These are phyloP conservation scores for Colletotrichum salicis DNA, from an alignment of 2,329 filamentous ascomycete species.

Conservation along the genomic window DNA sequence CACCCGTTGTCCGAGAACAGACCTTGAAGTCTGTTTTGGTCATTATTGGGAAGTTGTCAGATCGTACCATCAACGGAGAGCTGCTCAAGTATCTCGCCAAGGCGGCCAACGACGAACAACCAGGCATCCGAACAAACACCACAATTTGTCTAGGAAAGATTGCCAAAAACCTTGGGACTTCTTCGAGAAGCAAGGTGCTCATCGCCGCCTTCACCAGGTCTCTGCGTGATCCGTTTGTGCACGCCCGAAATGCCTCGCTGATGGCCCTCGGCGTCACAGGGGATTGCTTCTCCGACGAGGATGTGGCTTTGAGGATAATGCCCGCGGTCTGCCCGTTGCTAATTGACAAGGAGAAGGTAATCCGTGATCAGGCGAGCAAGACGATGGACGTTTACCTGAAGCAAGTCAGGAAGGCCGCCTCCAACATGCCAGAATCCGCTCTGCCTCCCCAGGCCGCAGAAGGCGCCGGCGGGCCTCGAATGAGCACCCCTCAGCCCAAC, in stretches of 20 bases:
- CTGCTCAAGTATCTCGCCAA: conserved; percentile 90
- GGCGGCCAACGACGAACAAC: conserved; percentile 96
- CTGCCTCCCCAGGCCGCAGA: conserved; percentile 72
- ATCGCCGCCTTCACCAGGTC: conserved; percentile 92
- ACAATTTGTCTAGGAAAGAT: conserved; percentile 98
- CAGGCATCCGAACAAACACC: conserved; percentile 96
- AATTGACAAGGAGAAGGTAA: conserved; percentile 94
- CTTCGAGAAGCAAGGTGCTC: conserved; percentile 87
- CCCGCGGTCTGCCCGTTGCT: conserved; percentile 86
- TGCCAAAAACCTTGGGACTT: conserved; percentile 82
- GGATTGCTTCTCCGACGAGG: conserved; percentile 89
- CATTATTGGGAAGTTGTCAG: conserved; percentile 88
- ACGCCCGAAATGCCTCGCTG: conserved; percentile 89
- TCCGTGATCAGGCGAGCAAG: conserved; percentile 91
- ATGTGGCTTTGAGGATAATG: conserved; percentile 84
- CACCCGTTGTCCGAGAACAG: conserved; percentile 92
- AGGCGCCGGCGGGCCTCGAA: conserved; percentile 70
- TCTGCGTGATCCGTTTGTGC: conserved; percentile 91
- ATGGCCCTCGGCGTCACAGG: conserved; percentile 86
- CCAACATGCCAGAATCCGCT: conserved; percentile 81
- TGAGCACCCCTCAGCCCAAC: conserved; percentile 78
- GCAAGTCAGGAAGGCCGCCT: conserved; percentile 81
- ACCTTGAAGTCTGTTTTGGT: conserved; percentile 93
- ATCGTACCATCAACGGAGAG: conserved; percentile 93
- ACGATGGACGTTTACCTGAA: conserved; percentile 88